phyloP scores from a whole-genome alignment of 1,139 yeast genomes.

The Lodderomyces margitis region DNA sequence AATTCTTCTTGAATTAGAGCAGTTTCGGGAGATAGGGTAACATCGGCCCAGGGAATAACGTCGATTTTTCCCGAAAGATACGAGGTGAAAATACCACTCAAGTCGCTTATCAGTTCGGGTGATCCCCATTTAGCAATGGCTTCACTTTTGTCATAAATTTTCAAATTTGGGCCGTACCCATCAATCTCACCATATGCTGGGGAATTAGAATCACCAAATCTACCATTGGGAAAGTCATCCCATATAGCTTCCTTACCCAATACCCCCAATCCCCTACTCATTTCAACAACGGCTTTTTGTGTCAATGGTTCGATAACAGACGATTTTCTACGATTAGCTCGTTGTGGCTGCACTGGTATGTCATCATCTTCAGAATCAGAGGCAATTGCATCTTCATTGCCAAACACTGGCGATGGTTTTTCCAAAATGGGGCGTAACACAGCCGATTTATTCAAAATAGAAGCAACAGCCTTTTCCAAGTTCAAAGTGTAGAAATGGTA shows the following conservation, averaged over 20 bases:
- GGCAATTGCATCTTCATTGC: slow-evolving; percentile 32
- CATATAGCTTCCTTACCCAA: slow-evolving; percentile 92
- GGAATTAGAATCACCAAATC: slow-evolving; percentile 95
- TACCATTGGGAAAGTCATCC: slow-evolving; percentile 98
- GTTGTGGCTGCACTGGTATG: slow-evolving; percentile 1
- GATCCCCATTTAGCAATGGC: slow-evolving; percentile 82
- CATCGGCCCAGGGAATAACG: slow-evolving; percentile 89
- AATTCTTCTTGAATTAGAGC: slow-evolving; percentile 90
- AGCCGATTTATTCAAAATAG: slow-evolving; percentile 64
- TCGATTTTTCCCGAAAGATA: slow-evolving; percentile 76
- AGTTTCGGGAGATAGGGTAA: slow-evolving; percentile 84
- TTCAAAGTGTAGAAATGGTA: slow-evolving; percentile 90
- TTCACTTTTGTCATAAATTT: slow-evolving; percentile 61
- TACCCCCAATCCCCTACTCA: slow-evolving; percentile 81
- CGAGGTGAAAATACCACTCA: slow-evolving; percentile 65
- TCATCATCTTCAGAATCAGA: slow-evolving; percentile 35
- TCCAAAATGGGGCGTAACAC: slow-evolving; percentile 37
- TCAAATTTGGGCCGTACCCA: slow-evolving; percentile 92
- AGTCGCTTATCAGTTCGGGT: slow-evolving; percentile 64
- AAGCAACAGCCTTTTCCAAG: slow-evolving; percentile 87
- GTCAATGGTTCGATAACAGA: slow-evolving; percentile 45
- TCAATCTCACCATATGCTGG: slow-evolving; percentile 98
- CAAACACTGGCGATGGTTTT: slow-evolving; percentile 15
- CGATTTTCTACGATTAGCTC: slow-evolving; percentile 33
- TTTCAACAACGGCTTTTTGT: slow-evolving; percentile 63